A percentile compares a stretch with the other conserved stretches of the same genome.
Conservation (phyloP, 768 basidiomycete genomes). For the Boletus sp. region DNA sequence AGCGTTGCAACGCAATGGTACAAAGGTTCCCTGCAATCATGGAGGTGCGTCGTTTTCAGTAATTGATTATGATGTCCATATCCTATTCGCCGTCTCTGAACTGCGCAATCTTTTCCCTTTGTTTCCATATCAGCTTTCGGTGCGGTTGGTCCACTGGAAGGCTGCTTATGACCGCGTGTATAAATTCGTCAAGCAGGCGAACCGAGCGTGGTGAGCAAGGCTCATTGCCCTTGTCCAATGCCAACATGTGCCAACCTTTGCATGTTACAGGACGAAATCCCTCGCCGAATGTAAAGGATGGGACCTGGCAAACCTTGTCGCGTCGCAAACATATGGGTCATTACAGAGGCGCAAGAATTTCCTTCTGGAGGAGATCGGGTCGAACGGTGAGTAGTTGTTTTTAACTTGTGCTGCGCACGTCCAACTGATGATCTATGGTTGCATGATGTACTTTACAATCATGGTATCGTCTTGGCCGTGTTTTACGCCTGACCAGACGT, state of each 20-base stretch:
- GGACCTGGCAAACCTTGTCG: slow-evolving; percentile 40
- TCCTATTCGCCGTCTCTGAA: neutral
- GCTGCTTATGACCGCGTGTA: slow-evolving; percentile 9
- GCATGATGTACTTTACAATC: neutral
- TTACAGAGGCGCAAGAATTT: slow-evolving; percentile 38
- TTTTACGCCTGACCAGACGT: slow-evolving; percentile 16
- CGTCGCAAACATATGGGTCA: slow-evolving; percentile 38
- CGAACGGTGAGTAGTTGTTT: slow-evolving; percentile 34
- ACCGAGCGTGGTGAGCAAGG: slow-evolving; percentile 17
- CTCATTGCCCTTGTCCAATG: neutral
- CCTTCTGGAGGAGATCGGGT: slow-evolving; percentile 38
- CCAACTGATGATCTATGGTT: neutral
- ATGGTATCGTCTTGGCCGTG: too few relatives aligned
- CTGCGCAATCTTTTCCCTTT: neutral
- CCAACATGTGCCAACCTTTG: neutral
- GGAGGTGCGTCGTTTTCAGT: slow-evolving; percentile 11
- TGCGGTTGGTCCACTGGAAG: slow-evolving; percentile 30
- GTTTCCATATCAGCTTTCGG: slow-evolving; percentile 20
- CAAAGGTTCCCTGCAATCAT: slow-evolving; percentile 14
- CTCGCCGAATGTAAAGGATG: slow-evolving; percentile 44
- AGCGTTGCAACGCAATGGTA: slow-evolving; percentile 4
- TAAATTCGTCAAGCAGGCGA: slow-evolving; percentile 2
- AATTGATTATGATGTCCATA: neutral
- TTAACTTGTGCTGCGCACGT: neutral
- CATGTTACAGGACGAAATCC: slow-evolving; percentile 31